Conservation (phyloP, 805 yeast species). For the Candida boleticola region DNA sequence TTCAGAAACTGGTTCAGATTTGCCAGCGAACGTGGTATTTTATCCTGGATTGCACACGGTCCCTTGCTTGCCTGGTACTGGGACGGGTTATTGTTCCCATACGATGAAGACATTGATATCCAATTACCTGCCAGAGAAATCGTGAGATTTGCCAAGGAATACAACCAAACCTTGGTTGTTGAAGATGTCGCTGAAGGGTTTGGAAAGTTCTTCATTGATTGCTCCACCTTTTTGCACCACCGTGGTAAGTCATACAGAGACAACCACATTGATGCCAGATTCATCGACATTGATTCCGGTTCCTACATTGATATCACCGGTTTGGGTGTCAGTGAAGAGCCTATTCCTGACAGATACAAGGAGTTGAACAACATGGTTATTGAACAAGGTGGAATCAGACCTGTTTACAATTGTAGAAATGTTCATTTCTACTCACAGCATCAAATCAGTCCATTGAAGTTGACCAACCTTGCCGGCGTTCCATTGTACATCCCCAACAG, state of each 20-base stretch:
- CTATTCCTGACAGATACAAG: conserved; percentile 18
- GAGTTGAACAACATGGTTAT: conserved; percentile 8
- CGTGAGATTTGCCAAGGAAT: conserved; percentile 23
- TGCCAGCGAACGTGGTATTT: conserved; percentile 26
- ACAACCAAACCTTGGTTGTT: conserved; percentile 28
- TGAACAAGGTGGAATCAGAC: conserved; percentile 16
- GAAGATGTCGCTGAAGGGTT: conserved; percentile 33
- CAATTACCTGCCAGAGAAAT: conserved; percentile 31
- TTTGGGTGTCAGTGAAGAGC: conserved; percentile 21
- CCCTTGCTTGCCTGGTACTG: conserved; percentile 32
- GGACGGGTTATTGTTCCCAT: conserved; percentile 32
- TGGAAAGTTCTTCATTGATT: conserved; percentile 29
- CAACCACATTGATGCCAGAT: conserved; percentile 43
- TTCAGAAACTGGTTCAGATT: conserved; percentile 29
- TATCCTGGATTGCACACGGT: conserved; percentile 34
- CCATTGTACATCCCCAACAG: conserved; percentile 27
- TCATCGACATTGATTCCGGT: conserved; percentile 61
- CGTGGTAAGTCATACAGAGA: conserved; percentile 24
- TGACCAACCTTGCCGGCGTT: conserved; percentile 56
- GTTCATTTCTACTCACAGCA: conserved; percentile 52
- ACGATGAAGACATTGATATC: conserved; percentile 30
- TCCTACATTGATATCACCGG: conserved; percentile 60
- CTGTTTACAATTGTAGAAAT: conserved; percentile 51
- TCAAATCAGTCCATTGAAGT: conserved; percentile 54
- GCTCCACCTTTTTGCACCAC: conserved; percentile 30